These are phyloP conservation scores for Solanum peruvianum DNA, from an alignment of 257 asterid species.

Conservation along the genomic window DNA sequence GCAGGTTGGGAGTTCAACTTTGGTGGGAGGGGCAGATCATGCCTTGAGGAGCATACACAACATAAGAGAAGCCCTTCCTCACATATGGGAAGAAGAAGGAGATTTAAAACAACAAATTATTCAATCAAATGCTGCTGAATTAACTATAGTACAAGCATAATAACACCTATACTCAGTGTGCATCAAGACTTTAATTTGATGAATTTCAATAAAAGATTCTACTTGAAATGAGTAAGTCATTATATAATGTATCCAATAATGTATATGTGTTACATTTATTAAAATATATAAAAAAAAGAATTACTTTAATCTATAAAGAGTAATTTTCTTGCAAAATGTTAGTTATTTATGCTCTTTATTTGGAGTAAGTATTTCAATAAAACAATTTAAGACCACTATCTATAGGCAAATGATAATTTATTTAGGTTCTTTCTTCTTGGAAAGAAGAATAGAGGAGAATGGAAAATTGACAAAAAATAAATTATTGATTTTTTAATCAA, in stretches of 20 bases:
- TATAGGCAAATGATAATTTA: too few relatives aligned
- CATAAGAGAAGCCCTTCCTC: conserved; percentile 73
- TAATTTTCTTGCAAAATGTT: not conserved
- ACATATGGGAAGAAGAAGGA: conserved; percentile 65
- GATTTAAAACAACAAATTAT: conserved; percentile 21
- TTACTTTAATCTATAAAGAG: not conserved
- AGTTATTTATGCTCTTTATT: not conserved
- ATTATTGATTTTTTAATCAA: too few relatives aligned
- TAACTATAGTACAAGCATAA: not conserved
- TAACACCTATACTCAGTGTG: not conserved
- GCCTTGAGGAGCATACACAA: conserved; percentile 81
- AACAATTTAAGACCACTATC: not conserved
- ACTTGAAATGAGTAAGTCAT: not conserved
- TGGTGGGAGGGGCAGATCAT: conserved; percentile 73
- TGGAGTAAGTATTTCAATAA: not conserved
- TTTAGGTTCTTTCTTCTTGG: not conserved
- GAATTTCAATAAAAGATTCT: not conserved
- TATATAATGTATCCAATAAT: not conserved
- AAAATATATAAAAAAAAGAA: not conserved
- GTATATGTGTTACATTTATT: not conserved
- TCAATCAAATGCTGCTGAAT: conserved; percentile 37
- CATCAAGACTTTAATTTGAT: not conserved
- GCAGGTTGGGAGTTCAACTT: conserved; percentile 69
- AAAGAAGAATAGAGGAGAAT: too few relatives aligned
- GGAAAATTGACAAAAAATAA: too few relatives aligned